Conservation (phyloP, 371 early-diverging fungal genomes). For the Parasitella parasitica region DNA sequence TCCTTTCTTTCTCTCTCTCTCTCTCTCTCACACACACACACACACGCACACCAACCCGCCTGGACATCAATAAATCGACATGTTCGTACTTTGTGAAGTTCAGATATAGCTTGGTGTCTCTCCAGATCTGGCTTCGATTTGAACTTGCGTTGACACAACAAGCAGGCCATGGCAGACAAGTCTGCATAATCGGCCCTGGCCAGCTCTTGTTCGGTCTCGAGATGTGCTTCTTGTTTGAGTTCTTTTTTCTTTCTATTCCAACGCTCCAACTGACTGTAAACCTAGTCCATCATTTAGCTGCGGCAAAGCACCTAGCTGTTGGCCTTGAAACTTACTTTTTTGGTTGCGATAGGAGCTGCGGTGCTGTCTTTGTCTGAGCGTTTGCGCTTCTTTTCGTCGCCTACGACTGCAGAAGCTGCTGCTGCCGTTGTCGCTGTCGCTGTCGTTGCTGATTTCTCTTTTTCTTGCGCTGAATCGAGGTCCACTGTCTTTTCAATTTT, state of each 20-base stretch:
- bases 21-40: no score
- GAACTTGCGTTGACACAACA: constrained; percentile 71
- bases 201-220: constrained; percentile 20
- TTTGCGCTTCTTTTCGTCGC: constrained; percentile 40
- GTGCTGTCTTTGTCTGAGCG: constrained; percentile 27
- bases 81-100: constrained; percentile 66
- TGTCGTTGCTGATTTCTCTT: not conserved
- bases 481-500: constrained; percentile 15
- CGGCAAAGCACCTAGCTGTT: no score
- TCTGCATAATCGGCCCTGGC: constrained; percentile 50
- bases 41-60: no score
- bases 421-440: not conserved
- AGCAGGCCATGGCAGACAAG: constrained; percentile 51
- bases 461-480: not conserved
- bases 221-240: constrained; percentile 12
- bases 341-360: constrained; percentile 24
- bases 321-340: no score
- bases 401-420: not conserved
- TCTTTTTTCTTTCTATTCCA: constrained; percentile 25
- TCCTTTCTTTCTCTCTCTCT: not conserved
- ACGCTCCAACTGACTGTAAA: constrained; percentile 47
- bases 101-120: constrained; percentile 63
- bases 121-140: constrained; percentile 55
- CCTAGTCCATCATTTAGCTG: constrained; percentile 20
- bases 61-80: not conserved